A percentile compares a stretch with the other conserved stretches of the same genome.
These are phyloP conservation scores for Cryptococcus depauperatus DNA, from an alignment of 1,284 basidiomycete genomes.

Conservation along the genomic window DNA sequence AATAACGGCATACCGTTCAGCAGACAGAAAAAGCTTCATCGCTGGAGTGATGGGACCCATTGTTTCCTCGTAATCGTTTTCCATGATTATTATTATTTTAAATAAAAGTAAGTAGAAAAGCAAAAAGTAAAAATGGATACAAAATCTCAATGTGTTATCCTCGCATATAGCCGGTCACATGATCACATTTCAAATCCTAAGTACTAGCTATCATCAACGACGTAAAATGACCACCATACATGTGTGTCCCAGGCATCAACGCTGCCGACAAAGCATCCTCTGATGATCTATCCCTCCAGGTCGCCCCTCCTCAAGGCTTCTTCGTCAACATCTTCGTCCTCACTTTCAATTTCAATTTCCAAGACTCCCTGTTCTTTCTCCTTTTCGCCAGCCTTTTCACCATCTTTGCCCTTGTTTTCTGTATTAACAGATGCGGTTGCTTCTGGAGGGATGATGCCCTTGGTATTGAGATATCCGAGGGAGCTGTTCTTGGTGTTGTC, in stretches of 20 bases:
- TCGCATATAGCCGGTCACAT: too few species aligned
- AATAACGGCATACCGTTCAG: conserved; percentile 35
- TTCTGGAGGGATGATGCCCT: conserved; percentile 60
- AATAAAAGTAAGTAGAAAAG: too few species aligned
- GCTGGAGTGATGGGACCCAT: conserved; percentile 13
- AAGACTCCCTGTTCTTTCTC: conserved; percentile 12
- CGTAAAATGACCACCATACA: too few species aligned
- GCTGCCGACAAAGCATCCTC: too few species aligned
- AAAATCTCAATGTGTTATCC: too few species aligned
- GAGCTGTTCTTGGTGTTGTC: conserved; percentile 23
- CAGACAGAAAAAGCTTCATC: conserved; percentile 34
- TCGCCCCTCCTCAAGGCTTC: conserved; percentile 57
- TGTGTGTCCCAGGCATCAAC: too few species aligned
- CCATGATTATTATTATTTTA: too few species aligned
- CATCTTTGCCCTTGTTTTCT: conserved; percentile 53
- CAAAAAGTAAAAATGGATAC: too few species aligned
- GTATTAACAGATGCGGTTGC: conserved; percentile 47
- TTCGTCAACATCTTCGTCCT: conserved; percentile 55
- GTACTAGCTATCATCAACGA: too few species aligned
- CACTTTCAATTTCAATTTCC: conserved; percentile 47
- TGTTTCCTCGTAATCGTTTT: too few species aligned
- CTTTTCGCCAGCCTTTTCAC: conserved; percentile 37
- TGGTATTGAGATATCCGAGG: conserved; percentile 42
- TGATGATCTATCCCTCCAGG: conserved; percentile 55
- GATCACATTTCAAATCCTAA: too few species aligned